Base-by-base conservation (phyloP, 73 alveolate species). In the Durusdinium trenchii region DNA sequence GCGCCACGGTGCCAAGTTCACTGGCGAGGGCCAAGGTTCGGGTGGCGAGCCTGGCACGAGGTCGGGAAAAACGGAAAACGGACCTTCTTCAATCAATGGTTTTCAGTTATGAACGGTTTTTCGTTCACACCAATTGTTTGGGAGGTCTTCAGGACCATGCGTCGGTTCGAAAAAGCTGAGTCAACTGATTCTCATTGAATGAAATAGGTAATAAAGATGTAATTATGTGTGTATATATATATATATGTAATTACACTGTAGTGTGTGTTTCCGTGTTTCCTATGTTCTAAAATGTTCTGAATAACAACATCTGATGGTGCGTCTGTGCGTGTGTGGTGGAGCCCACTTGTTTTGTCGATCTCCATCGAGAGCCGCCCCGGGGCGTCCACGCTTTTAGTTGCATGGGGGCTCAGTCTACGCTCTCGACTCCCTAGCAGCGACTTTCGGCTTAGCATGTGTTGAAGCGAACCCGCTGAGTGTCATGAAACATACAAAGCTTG, bases 1-100 rank as follows among this genome's bases (percentile, higher is more conserved):
- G 84, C 71, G 51, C 94, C 94, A 84, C 94, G 23, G 94, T 84
- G n/a, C 94, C 94, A 73, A 84, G 43, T 26, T 84, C 76, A 23
- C 45, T n/a, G 26, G 94, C 94, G 76, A 84, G 75, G 36, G 52
- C 94, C 75, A 84, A 52, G 45, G 94, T 84, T 38, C 51, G 76
- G 3, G 76, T 12, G 40, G 76, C 94, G 51, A 84, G 51, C 76
- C 92, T 82, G 64, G 30, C 73, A n/a, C n/a, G n/a, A n/a, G n/a
- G n/a, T n/a, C n/a, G n/a, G n/a, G n/a, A n/a, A n/a, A n/a, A n/a
- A 57, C 12, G 23, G 23, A 57, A 57, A 57, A 57, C 69, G 69
- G 69, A 12, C 12, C 69, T 57, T 57, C n/a, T n/a, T n/a, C n/a
- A n/a, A n/a, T n/a, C 7, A 60, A 57, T 57, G 18, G 73, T 60